These are phyloP conservation scores for Pinus tabuliformis DNA, from an alignment of 75 land plant genomes.

Conservation along the genomic window DNA sequence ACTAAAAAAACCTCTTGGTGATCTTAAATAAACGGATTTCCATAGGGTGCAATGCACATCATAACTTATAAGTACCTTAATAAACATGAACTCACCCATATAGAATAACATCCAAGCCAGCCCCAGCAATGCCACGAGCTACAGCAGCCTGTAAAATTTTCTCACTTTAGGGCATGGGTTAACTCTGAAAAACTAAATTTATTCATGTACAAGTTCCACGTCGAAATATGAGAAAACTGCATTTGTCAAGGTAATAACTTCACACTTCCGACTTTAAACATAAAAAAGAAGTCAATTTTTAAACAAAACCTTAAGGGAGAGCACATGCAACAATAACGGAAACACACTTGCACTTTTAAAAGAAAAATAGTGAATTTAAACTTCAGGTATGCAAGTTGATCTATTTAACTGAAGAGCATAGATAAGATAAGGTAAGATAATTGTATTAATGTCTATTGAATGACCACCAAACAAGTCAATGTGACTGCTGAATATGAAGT, in stretches of 20 bases:
- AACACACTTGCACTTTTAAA: background rate
- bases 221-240: background rate
- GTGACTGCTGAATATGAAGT: no score
- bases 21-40: background rate
- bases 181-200: background rate
- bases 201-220: background rate
- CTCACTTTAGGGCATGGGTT: background rate
- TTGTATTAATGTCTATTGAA: no score
- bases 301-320: background rate
- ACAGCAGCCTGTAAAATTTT: constrained; percentile 70
- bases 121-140: constrained; percentile 75
- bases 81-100: constrained; percentile 68
- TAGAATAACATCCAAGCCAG: constrained; percentile 82
- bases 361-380: background rate
- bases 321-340: background rate
- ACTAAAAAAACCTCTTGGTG: background rate
- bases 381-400: background rate
- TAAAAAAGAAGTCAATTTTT: background rate
- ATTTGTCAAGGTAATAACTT: background rate
- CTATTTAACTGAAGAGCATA: background rate
- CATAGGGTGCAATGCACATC: background rate
- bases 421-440: no score
- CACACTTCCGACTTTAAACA: background rate
- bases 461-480: no score
- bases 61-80: background rate